A percentile compares a stretch with the other conserved stretches of the same genome.
These are phyloP conservation scores for Plasmodium gallinaceum DNA, from an alignment of 169 alveolate genomes.

Conservation along the genomic window DNA sequence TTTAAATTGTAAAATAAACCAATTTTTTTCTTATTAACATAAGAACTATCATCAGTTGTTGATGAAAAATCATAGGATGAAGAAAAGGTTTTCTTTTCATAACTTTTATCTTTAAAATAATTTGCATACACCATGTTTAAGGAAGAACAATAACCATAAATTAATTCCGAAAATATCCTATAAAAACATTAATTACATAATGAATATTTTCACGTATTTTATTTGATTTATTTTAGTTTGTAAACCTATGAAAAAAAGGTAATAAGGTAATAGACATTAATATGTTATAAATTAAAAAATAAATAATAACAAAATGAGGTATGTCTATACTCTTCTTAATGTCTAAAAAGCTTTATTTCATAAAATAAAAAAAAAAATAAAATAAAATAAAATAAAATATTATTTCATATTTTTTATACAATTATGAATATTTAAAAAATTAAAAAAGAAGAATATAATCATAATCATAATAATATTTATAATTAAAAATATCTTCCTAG, in stretches of 20 bases:
- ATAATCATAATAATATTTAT: neutral
- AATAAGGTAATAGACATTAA: slow-evolving; percentile 61
- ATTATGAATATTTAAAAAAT: neutral
- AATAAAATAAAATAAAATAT: neutral
- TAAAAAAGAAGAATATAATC: neutral
- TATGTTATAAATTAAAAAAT: slow-evolving; percentile 29
- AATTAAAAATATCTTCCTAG: neutral
- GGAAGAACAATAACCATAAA: slow-evolving; percentile 68
- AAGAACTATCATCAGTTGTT: slow-evolving; percentile 57
- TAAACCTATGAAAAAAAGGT: slow-evolving; percentile 65
- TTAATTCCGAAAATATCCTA: slow-evolving; percentile 53
- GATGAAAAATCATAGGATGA: slow-evolving; percentile 60
- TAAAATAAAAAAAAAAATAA: neutral
- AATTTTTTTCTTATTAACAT: slow-evolving; percentile 21
- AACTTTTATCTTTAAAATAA: slow-evolving; percentile 42
- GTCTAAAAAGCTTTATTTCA: slow-evolving; percentile 11
- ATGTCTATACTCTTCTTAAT: neutral
- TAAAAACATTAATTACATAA: neutral
- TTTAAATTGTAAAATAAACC: slow-evolving; percentile 49
- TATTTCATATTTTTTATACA: too few species aligned
- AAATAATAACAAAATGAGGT: slow-evolving; percentile 39
- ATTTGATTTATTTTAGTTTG: neutral
- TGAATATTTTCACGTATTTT: neutral
- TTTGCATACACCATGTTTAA: slow-evolving; percentile 33
- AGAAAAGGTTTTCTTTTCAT: slow-evolving; percentile 17